Conservation (phyloP, 768 basidiomycete genomes). For the Suillus variegatus region DNA sequence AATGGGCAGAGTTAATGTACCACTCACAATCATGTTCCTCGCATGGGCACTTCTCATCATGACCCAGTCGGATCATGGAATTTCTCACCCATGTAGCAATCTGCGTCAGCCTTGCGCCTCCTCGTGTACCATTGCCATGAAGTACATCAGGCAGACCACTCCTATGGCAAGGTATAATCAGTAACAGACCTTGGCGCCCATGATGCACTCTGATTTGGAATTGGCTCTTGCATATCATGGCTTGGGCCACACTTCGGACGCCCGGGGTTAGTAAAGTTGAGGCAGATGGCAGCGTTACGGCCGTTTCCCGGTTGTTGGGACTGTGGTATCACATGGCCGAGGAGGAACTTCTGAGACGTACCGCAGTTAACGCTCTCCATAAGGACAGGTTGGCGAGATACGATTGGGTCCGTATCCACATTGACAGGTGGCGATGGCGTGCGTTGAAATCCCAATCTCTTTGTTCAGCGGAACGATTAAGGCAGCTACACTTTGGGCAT, state of each 20-base stretch:
- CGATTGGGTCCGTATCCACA: too few species aligned
- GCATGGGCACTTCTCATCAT: too few species aligned
- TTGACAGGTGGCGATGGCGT: too few species aligned
- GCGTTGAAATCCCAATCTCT: too few species aligned
- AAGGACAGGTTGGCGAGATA: too few species aligned
- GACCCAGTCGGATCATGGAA: too few species aligned
- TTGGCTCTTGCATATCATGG: constrained; percentile 77
- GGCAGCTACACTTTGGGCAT: too few species aligned
- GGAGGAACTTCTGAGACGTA: constrained; percentile 93
- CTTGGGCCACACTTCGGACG: constrained; percentile 62
- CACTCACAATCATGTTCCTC: too few species aligned
- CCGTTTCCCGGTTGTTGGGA: constrained; percentile 56
- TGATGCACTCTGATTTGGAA: constrained; percentile 72
- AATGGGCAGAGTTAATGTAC: too few species aligned
- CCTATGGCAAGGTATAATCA: background rate
- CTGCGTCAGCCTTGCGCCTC: constrained; percentile 78
- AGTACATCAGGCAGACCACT: background rate
- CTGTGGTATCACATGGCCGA: constrained; percentile 71
- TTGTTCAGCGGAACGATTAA: too few species aligned
- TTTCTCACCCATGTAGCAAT: constrained; percentile 92
- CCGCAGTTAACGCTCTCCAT: too few species aligned
- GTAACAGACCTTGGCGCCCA: constrained; percentile 86
- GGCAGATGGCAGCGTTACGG: constrained; percentile 68
- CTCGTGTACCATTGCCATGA: constrained; percentile 91
- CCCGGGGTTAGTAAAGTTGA: constrained; percentile 79